Percentiles rank a stretch among this genome's conserved stretches.
Evolutionary conservation across 2,329 filamentous ascomycete genomes (phyloP).

Genomic region (Aspergillus pseudoterreus): DNA sequence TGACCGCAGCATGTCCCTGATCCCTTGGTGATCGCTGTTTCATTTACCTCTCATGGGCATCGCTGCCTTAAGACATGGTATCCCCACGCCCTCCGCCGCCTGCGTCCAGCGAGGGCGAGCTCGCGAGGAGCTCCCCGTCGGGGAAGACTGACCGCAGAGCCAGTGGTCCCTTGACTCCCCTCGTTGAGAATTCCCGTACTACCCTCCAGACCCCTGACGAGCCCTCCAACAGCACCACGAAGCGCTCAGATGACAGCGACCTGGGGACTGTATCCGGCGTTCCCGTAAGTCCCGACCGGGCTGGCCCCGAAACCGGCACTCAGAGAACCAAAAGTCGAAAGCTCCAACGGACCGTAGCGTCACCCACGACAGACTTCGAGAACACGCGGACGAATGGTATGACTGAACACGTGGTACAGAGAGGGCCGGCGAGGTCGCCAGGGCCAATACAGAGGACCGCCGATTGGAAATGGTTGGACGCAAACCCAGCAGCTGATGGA

Average conservation of each 20-base stretch:
- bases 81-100: not conserved
- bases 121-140: not conserved
- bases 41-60: not conserved
- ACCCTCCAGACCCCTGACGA: not conserved
- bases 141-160: conserved; percentile 1
- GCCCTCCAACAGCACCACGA: not conserved
- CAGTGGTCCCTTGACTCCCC: not conserved
- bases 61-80: conserved; percentile 4
- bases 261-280: not conserved
- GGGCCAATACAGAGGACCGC: not conserved
- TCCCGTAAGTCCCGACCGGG: not conserved
- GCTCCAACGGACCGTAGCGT: not conserved
- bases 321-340: not conserved
- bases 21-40: not conserved
- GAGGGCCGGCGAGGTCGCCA: not conserved
- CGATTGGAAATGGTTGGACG: too few species aligned
- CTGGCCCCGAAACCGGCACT: not conserved
- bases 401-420: not conserved
- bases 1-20: not conserved
- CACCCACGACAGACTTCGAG: not conserved
- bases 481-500: not conserved
- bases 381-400: not conserved
- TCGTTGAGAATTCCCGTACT: not conserved
- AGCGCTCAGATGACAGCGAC: not conserved
- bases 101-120: not conserved